Conservation (phyloP, 768 basidiomycete species). For the Naganishia randhawae region DNA sequence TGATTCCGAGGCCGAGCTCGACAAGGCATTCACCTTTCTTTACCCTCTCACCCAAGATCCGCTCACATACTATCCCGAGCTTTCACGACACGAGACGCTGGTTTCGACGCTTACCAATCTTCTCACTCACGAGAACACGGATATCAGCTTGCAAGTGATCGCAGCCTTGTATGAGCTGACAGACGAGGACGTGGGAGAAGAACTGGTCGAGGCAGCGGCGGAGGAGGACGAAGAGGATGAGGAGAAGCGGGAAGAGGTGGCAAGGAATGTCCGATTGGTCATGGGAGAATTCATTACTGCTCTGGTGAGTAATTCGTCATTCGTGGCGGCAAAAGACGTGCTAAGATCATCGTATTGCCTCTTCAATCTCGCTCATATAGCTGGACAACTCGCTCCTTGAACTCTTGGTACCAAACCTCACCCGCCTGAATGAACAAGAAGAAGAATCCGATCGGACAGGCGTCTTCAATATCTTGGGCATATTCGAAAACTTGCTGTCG, state of each 20-base stretch:
- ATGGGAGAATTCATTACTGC: constrained; percentile 62
- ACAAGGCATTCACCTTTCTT: constrained; percentile 76
- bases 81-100: constrained; percentile 68
- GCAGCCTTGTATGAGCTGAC: constrained; percentile 90
- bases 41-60: constrained; percentile 85
- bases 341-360: too few relatives aligned
- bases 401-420: constrained; percentile 80
- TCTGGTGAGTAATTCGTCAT: constrained; percentile 60
- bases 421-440: constrained; percentile 81
- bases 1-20: constrained; percentile 94
- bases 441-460: constrained; percentile 81
- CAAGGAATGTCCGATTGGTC: constrained; percentile 65
- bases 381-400: constrained; percentile 79
- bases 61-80: constrained; percentile 77
- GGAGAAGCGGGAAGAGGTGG: constrained; percentile 58
- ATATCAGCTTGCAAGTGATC: constrained; percentile 93
- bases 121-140: constrained; percentile 90
- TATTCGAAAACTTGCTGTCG: constrained; percentile 87
- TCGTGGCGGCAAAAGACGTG: too few relatives aligned
- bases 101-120: constrained; percentile 71
- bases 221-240: constrained; percentile 56
- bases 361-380: constrained; percentile 56
- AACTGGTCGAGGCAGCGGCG: constrained; percentile 56
- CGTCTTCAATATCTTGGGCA: constrained; percentile 86
- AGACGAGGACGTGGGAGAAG: constrained; percentile 89